Percentiles rank a stretch among this genome's conserved stretches.
Evolutionary conservation across 148 eudicot genomes (phyloP).

Genomic region (Vaccinium macrocarpon): DNA sequence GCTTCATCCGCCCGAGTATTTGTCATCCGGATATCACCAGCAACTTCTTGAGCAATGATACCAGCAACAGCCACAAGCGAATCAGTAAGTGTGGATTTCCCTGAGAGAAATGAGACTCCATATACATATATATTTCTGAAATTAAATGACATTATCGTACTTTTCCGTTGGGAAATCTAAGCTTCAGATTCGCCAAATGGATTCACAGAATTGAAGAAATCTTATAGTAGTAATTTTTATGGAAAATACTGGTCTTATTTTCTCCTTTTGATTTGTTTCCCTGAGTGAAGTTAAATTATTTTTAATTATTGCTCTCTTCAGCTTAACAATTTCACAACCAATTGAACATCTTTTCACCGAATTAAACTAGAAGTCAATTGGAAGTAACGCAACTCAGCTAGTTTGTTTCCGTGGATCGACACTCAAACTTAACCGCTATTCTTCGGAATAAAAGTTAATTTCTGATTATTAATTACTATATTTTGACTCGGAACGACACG

Average conservation of each 20-base stretch:
- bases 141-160: neutral
- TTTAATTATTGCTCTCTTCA: too few relatives aligned
- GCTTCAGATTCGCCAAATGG: neutral
- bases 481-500: too few relatives aligned
- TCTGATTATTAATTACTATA: too few relatives aligned
- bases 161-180: neutral
- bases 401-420: too few relatives aligned
- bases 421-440: too few relatives aligned
- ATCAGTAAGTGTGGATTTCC: conserved; percentile 72
- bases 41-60: conserved; percentile 73
- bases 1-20: conserved; percentile 83
- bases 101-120: conserved; percentile 24
- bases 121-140: neutral
- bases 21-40: conserved; percentile 86
- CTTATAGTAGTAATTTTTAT: neutral
- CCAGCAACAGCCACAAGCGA: conserved; percentile 85
- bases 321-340: too few relatives aligned
- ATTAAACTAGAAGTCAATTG: too few relatives aligned
- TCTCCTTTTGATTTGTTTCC: neutral
- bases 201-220: neutral
- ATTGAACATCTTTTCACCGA: too few relatives aligned
- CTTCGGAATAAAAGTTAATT: too few relatives aligned
- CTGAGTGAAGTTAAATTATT: neutral
- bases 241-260: neutral
- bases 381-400: too few relatives aligned